Conservation (phyloP, 257 asterid species). For the Catharanthus roseus region DNA sequence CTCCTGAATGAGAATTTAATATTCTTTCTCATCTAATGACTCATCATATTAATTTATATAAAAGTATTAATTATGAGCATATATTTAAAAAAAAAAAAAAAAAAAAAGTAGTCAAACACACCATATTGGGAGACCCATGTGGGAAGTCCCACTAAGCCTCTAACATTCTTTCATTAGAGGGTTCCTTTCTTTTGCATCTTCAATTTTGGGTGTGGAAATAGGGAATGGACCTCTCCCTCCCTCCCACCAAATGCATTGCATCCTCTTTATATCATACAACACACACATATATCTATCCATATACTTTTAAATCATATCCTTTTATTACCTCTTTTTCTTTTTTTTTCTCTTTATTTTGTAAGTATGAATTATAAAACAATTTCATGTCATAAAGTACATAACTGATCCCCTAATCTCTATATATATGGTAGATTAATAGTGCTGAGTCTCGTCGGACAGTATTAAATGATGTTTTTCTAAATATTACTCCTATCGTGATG, state of each 20-base stretch:
- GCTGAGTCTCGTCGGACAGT: too few species aligned
- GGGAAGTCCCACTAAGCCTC: conserved; percentile 37
- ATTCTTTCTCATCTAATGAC: neutral
- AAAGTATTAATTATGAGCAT: too few species aligned
- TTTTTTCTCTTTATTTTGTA: neutral
- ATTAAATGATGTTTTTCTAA: too few species aligned
- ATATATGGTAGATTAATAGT: too few species aligned
- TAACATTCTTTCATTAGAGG: conserved; percentile 18
- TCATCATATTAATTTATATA: too few species aligned
- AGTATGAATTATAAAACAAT: neutral
- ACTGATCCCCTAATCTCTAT: too few species aligned
- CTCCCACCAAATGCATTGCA: conserved; percentile 46
- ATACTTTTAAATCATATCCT: conserved; percentile 1
- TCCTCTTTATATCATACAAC: conserved; percentile 21
- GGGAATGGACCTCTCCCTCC: conserved; percentile 26
- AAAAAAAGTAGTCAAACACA: conserved; percentile 38
- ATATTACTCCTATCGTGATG: too few species aligned
- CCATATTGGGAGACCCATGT: conserved; percentile 32
- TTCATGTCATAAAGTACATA: too few species aligned
- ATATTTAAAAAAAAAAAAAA: neutral
- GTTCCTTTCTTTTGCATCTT: conserved; percentile 1
- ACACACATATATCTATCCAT: too few species aligned
- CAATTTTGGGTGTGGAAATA: conserved; percentile 22
- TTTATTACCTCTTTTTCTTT: neutral
- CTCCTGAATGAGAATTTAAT: conserved; percentile 10